These are phyloP conservation scores for Chaetoceros muelleri DNA, from an alignment of 108 stramenopile species.

Conservation along the genomic window DNA sequence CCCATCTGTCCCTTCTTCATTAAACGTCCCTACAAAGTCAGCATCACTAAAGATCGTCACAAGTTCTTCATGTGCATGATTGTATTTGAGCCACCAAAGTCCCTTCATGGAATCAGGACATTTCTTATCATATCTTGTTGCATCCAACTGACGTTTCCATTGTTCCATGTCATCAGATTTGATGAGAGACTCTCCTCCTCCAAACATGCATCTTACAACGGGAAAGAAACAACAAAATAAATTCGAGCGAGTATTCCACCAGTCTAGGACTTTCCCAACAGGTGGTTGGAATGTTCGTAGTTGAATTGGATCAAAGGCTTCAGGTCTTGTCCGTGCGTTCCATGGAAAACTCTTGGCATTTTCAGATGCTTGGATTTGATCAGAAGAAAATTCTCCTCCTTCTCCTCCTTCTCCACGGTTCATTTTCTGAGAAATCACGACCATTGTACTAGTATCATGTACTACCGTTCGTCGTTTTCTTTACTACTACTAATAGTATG, in stretches of 20 bases:
- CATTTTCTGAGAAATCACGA: too few species aligned
- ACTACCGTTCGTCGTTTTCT: too few species aligned
- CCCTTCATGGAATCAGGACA: constrained; percentile 3
- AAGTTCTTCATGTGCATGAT: constrained; percentile 2
- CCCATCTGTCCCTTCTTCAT: constrained; percentile 3
- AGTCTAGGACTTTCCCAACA: background rate
- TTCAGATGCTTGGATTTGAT: too few species aligned
- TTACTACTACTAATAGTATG: too few species aligned
- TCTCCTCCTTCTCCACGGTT: too few species aligned
- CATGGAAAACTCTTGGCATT: constrained; percentile 1
- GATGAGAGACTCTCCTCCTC: too few species aligned
- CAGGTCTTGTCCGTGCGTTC: background rate
- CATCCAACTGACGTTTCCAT: background rate
- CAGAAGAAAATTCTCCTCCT: too few species aligned
- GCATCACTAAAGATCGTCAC: constrained; percentile 5
- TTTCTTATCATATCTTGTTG: background rate
- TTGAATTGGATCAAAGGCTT: background rate
- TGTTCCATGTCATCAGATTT: background rate
- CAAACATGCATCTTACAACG: background rate
- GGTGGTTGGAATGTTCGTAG: background rate
- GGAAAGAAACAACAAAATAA: background rate
- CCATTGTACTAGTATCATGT: too few species aligned
- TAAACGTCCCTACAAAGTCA: constrained; percentile 1
- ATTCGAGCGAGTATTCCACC: constrained; percentile 2
- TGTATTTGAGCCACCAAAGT: constrained; percentile 5